Conservation (phyloP, 345 rosid species). For the Eutrema yunnanense region DNA sequence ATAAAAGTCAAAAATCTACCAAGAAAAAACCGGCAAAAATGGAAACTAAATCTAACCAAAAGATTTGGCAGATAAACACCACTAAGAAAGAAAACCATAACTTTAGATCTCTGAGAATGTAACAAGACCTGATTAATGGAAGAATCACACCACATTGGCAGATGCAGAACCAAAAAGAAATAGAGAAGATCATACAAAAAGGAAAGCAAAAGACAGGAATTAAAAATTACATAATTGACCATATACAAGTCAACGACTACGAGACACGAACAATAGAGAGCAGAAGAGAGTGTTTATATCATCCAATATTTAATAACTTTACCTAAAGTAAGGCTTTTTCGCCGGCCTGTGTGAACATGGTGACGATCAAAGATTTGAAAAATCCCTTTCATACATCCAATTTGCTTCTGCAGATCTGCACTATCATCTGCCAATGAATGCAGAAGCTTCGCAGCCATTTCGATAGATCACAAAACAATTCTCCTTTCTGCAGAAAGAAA, state of each 20-base stretch:
- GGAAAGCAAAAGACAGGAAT: not conserved
- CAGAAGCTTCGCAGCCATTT: slow-evolving; percentile 92
- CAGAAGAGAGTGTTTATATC: not conserved
- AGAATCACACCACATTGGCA: slow-evolving; percentile 1
- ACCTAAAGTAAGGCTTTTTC: slow-evolving; percentile 73
- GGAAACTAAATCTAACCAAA: slow-evolving; percentile 11
- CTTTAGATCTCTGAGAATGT: slow-evolving; percentile 5
- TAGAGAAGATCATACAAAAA: not conserved
- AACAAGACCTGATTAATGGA: not conserved
- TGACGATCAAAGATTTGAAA: slow-evolving; percentile 87
- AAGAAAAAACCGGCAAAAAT: not conserved
- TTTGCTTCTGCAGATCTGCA: slow-evolving; percentile 89
- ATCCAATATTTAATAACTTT: not conserved
- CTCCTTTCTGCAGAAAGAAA: slow-evolving; percentile 12
- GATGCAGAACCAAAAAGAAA: slow-evolving; percentile 4
- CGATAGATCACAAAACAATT: slow-evolving; percentile 20
- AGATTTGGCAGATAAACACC: slow-evolving; percentile 27
- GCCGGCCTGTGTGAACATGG: slow-evolving; percentile 46
- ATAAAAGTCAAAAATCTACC: slow-evolving; percentile 27
- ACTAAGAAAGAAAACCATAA: slow-evolving; percentile 14
- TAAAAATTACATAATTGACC: not conserved
- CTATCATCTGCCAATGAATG: slow-evolving; percentile 91
- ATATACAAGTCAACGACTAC: slow-evolving; percentile 31
- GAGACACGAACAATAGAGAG: slow-evolving; percentile 17
- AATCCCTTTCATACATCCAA: slow-evolving; percentile 94